These are phyloP conservation scores for Trichothecium sympodiale DNA, from an alignment of 2,329 filamentous ascomycete species.

Conservation along the genomic window DNA sequence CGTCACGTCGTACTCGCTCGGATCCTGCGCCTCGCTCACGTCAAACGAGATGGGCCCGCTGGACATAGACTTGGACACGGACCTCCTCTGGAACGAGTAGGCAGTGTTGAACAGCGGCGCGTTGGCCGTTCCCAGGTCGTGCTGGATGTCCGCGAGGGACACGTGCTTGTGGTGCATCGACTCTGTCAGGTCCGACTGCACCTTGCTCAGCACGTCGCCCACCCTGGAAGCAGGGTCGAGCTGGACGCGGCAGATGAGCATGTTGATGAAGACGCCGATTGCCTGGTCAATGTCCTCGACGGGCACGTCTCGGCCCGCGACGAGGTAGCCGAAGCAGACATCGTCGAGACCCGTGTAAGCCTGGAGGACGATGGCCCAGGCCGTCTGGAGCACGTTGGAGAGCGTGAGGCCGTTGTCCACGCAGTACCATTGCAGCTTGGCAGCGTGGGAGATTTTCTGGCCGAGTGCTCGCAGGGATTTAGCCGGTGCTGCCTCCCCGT, in stretches of 20 bases:
- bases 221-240: background rate
- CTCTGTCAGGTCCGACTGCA: constrained; percentile 13
- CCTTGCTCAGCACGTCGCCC: constrained; percentile 1
- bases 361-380: constrained; percentile 5
- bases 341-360: constrained; percentile 30
- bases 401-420: constrained; percentile 3
- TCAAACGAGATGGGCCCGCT: constrained; percentile 6
- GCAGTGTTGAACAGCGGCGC: constrained; percentile 8
- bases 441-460: background rate
- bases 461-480: background rate
- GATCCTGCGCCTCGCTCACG: constrained; percentile 6
- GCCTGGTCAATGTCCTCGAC: constrained; percentile 32
- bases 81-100: constrained; percentile 4
- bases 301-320: constrained; percentile 37
- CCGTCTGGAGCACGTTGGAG: constrained; percentile 3
- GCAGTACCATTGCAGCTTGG: constrained; percentile 2
- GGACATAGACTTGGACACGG: constrained; percentile 1
- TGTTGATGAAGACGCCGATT: constrained; percentile 41
- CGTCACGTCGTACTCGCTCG: constrained; percentile 11
- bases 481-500: background rate
- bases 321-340: constrained; percentile 39
- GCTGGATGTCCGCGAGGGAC: constrained; percentile 5
- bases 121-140: constrained; percentile 1
- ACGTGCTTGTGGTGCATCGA: constrained; percentile 3
- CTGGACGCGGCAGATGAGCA: constrained; percentile 30